Conservation (phyloP, 2,329 filamentous ascomycete genomes). For the Monosporascus sp. region DNA sequence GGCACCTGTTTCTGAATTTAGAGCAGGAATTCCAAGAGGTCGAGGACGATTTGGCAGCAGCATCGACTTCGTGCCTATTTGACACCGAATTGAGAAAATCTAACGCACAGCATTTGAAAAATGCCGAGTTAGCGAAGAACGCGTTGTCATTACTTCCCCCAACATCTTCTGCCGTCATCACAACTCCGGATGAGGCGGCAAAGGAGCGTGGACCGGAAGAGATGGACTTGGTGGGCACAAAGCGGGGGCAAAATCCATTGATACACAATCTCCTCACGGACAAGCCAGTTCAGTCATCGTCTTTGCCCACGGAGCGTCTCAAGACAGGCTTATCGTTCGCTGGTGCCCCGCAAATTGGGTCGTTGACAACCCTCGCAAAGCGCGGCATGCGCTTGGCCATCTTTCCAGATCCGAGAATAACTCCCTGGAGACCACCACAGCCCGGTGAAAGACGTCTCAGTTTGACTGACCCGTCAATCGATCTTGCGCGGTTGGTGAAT, state of each 20-base stretch:
- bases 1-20: conserved; percentile 87
- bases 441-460: conserved; percentile 57
- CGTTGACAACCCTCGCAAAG: conserved; percentile 78
- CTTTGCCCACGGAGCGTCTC: conserved; percentile 70
- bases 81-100: conserved; percentile 25
- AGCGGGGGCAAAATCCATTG: conserved; percentile 68
- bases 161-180: conserved; percentile 82
- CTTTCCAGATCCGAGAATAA: conserved; percentile 63
- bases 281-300: conserved; percentile 88
- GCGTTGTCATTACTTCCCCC: conserved; percentile 73
- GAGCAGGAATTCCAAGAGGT: conserved; percentile 81
- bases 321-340: conserved; percentile 33
- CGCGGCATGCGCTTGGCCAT: conserved; percentile 85
- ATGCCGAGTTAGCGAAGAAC: conserved; percentile 67
- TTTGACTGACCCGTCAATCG: conserved; percentile 75
- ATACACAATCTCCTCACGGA: conserved; percentile 96
- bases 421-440: conserved; percentile 64
- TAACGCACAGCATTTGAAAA: conserved; percentile 48
- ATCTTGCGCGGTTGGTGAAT: conserved; percentile 75
- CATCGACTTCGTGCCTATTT: conserved; percentile 10
- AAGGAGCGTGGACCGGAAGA: conserved; percentile 38
- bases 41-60: conserved; percentile 50
- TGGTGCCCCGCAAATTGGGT: conserved; percentile 27
- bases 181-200: conserved; percentile 79
- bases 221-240: conserved; percentile 49